Base-by-base conservation (phyloP, 2,329 filamentous ascomycete species). In the Pseudogymnoascus sp. region DNA sequence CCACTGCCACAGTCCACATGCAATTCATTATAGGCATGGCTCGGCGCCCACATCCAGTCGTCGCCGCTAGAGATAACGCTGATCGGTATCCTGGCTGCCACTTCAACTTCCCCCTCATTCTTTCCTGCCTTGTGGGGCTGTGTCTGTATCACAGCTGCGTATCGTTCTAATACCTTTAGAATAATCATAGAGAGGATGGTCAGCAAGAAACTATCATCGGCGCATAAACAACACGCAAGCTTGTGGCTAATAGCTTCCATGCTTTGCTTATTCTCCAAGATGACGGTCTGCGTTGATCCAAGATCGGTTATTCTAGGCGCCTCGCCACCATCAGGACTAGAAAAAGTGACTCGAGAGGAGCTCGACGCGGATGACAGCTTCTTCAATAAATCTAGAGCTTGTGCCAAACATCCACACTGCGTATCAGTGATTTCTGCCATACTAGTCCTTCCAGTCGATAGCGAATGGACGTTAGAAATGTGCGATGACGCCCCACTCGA, bases 131-230 rank as follows among this genome's bases (percentile, higher is more conserved):
- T 54, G 13, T 26, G 58, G 11, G 37, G 47, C 11, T 17, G 24
- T 41, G 13, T 17, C 15, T 58, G 60, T 47, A 68, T 71, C 5
- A 66, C 71, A 3, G 67, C 61, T 0, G 68, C 65, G 62, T 75
- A 76, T 62, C 70, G 69, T 21, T 64, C 69, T 26, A 76, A 61
- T 2, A 74, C 66, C 64, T 74, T 74, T 65, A 74, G 70, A 6
- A 73, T 64, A 39, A 74, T 68, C 21, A 75, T 62, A 3, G 72
- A 69, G 26, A 74, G 62, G 10, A 75, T 62, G 8, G 67, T 63
- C 15, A 74, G 66, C 11, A 74, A 63, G 61, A 72, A 74, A 11
- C 66, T 67, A 60, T 74, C 71, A 5, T 71, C 59, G 4, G 68
- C 67, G 64, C 74, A 76, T 5, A 68, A 60, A 13, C 26, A 54